phyloP scores from a whole-genome alignment of 163 green algal species.

The Scenedesmus sp. region DNA sequence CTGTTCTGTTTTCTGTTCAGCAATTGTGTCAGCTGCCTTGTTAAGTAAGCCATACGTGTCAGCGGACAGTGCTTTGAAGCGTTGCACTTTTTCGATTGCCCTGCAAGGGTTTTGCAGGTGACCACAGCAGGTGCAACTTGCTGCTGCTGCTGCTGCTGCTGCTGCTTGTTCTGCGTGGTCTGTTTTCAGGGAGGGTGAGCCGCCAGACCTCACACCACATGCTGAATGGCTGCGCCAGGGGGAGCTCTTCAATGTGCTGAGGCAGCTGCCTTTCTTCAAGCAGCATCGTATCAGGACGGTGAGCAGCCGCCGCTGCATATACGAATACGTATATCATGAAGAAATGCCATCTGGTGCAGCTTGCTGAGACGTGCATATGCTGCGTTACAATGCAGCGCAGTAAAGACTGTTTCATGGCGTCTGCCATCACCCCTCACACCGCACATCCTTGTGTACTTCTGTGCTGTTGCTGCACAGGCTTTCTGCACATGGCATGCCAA shows the following conservation, averaged over 20 bases:
- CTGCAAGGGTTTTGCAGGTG: too few relatives aligned
- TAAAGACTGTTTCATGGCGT: too few relatives aligned
- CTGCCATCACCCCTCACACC: too few relatives aligned
- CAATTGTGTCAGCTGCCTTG: not conserved
- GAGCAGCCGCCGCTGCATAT: not conserved
- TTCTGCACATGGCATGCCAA: not conserved
- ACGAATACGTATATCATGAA: too few relatives aligned
- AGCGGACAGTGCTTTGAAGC: too few relatives aligned
- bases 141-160: not conserved
- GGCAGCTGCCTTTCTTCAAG: conserved; percentile 25
- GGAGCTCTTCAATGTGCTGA: conserved; percentile 37
- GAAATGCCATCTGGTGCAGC: not conserved
- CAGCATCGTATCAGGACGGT: not conserved
- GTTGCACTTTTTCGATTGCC: too few relatives aligned
- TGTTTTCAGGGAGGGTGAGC: conserved; percentile 16
- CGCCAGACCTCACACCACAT: conserved; percentile 26
- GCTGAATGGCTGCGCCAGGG: conserved; percentile 23
- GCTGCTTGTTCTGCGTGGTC: not conserved
- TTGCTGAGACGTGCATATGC: not conserved
- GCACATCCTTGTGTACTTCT: not conserved
- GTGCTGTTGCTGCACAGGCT: not conserved
- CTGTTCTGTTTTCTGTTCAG: not conserved
- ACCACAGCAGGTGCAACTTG: too few relatives aligned
- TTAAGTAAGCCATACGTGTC: not conserved
- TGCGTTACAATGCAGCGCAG: too few relatives aligned